These are phyloP conservation scores for Fusarium sp. DNA, from an alignment of 2,329 filamentous ascomycete genomes.

Conservation along the genomic window DNA sequence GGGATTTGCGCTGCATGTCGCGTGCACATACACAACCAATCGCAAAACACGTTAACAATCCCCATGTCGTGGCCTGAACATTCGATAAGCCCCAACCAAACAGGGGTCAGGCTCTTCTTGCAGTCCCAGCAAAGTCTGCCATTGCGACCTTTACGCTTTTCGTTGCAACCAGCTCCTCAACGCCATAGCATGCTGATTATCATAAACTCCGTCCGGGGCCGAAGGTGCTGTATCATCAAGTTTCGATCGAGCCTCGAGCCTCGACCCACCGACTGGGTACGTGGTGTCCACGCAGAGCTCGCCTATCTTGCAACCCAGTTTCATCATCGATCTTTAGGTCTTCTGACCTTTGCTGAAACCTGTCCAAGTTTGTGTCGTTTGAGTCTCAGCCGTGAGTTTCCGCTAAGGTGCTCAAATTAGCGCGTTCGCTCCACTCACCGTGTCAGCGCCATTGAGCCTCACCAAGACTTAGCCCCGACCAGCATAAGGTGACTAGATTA, in stretches of 20 bases:
- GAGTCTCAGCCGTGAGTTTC: conserved; percentile 21
- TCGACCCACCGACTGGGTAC: conserved; percentile 9
- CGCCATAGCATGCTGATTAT: neutral
- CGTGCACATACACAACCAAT: conserved; percentile 32
- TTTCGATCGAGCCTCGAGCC: neutral
- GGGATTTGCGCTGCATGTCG: conserved; percentile 29
- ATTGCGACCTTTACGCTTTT: neutral
- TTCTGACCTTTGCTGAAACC: neutral
- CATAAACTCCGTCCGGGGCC: neutral
- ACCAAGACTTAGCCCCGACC: neutral
- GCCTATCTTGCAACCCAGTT: conserved; percentile 33
- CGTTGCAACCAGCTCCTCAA: neutral
- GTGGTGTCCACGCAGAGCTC: conserved; percentile 18
- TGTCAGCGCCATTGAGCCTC: conserved; percentile 11
- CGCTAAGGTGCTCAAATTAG: conserved; percentile 12
- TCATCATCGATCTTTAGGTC: conserved; percentile 1
- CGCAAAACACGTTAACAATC: conserved; percentile 10
- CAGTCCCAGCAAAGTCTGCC: conserved; percentile 4
- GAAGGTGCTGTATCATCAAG: neutral
- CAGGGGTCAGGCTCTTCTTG: conserved; percentile 22
- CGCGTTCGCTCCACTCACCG: conserved; percentile 11
- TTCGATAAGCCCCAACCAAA: conserved; percentile 30
- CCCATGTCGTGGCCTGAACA: conserved; percentile 33
- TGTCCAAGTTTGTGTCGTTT: neutral
- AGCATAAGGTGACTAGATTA: neutral